These are phyloP conservation scores for Sporothrix inflata DNA, from an alignment of 2,329 filamentous ascomycete species.

Conservation along the genomic window DNA sequence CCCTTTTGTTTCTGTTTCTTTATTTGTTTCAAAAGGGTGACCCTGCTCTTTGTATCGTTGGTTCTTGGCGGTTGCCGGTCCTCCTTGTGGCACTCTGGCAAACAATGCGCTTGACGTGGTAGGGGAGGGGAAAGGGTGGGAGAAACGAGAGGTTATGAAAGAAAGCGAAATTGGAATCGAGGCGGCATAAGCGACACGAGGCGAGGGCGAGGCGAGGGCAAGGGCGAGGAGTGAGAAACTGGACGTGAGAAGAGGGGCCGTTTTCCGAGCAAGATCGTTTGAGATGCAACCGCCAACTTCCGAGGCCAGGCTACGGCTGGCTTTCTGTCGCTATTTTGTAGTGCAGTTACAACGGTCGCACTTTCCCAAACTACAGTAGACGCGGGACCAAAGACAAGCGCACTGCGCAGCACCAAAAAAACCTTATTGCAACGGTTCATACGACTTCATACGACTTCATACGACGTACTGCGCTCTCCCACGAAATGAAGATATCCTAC, in stretches of 20 bases:
- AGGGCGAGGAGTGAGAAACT: background rate
- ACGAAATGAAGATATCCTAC: background rate
- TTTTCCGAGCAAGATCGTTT: background rate
- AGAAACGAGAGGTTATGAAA: background rate
- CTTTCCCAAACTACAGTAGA: background rate
- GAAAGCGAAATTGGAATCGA: background rate
- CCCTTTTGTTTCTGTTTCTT: constrained; percentile 15
- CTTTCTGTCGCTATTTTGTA: background rate
- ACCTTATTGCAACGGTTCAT: background rate
- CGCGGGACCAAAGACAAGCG: constrained; percentile 10
- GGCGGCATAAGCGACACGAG: background rate
- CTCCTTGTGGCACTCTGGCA: background rate
- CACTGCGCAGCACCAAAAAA: background rate
- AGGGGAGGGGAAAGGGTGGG: too few species aligned
- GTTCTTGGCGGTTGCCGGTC: constrained; percentile 4
- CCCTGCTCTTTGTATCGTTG: constrained; percentile 23
- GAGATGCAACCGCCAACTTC: background rate
- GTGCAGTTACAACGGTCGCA: background rate
- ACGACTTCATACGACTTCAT: background rate
- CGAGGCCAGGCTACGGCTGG: too few species aligned
- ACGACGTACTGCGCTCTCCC: background rate
- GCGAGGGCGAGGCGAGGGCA: background rate
- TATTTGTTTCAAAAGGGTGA: constrained; percentile 19
- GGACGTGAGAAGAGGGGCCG: constrained; percentile 11
- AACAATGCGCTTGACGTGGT: background rate